Conservation (phyloP, 257 asterid species). For the Apocynum venetum region DNA sequence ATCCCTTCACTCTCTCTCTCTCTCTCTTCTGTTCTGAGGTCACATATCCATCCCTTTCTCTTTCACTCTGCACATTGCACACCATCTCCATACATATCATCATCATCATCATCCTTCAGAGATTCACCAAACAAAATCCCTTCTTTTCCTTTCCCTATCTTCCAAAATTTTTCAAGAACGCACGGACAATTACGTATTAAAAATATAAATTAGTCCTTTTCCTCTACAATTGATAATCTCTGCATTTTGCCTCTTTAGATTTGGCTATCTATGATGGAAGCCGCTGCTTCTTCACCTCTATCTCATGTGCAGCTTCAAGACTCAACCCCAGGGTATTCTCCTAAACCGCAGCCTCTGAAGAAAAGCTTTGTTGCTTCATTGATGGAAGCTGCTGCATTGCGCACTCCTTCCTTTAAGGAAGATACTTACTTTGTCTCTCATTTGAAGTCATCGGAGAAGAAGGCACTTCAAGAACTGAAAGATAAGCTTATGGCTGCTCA, state of each 20-base stretch:
- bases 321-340: slow-evolving; percentile 26
- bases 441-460: slow-evolving; percentile 59
- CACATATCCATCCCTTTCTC: background rate
- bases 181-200: background rate
- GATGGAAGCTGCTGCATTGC: slow-evolving; percentile 57
- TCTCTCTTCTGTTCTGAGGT: background rate
- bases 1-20: background rate
- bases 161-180: background rate
- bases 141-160: background rate
- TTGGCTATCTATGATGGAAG: slow-evolving; percentile 38
- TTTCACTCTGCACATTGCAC: background rate
- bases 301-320: slow-evolving; percentile 18
- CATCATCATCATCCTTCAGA: background rate
- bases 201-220: background rate
- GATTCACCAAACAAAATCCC: background rate
- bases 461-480: slow-evolving; percentile 63
- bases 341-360: slow-evolving; percentile 35
- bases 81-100: background rate
- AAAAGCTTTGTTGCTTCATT: slow-evolving; percentile 45
- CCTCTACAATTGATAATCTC: background rate
- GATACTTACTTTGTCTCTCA: slow-evolving; percentile 74
- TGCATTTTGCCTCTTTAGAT: background rate
- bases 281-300: slow-evolving; percentile 29
- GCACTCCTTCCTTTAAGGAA: slow-evolving; percentile 72
- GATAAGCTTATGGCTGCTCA: slow-evolving; percentile 33